These are phyloP conservation scores for Oropetium thomaeum DNA, from an alignment of 176 grass and related monocot species.

Conservation along the genomic window DNA sequence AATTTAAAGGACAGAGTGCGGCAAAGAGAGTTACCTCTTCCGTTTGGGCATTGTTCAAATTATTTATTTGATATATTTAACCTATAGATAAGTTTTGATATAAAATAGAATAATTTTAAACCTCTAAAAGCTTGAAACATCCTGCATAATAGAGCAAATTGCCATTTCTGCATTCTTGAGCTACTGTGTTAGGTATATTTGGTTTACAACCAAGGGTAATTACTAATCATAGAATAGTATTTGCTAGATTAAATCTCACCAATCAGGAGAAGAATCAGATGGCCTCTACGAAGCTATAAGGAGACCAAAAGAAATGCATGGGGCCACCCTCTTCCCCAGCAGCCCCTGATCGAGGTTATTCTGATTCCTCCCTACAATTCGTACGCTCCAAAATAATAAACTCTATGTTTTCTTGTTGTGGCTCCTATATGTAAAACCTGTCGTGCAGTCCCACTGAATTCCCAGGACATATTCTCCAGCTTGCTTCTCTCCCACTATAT, in stretches of 20 bases:
- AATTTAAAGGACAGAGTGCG: background rate
- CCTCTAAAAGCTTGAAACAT: background rate
- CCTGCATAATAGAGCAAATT: background rate
- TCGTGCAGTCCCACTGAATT: constrained; percentile 6
- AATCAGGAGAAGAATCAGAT: constrained; percentile 20
- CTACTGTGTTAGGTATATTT: constrained; percentile 33
- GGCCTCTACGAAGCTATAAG: background rate
- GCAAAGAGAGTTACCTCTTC: background rate
- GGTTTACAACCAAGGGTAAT: constrained; percentile 12
- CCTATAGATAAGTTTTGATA: background rate
- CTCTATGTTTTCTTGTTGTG: constrained; percentile 31
- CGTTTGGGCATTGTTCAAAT: background rate
- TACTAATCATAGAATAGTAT: constrained; percentile 24
- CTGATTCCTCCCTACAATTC: constrained; percentile 20
- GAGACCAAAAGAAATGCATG: constrained; percentile 24
- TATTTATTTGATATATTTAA: background rate
- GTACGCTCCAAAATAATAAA: constrained; percentile 16
- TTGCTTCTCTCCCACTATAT: constrained; percentile 46
- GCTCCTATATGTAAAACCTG: constrained; percentile 43
- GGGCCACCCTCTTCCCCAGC: background rate
- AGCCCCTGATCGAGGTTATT: constrained; percentile 10
- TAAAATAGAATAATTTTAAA: background rate
- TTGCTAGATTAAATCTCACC: constrained; percentile 3
- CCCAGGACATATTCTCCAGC: constrained; percentile 49
- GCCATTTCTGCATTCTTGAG: constrained; percentile 7